Percentiles rank a stretch among this genome's conserved stretches.
phyloP scores from a whole-genome alignment of 192 early-diverging fungal genomes.

The Endogone sp. region DNA sequence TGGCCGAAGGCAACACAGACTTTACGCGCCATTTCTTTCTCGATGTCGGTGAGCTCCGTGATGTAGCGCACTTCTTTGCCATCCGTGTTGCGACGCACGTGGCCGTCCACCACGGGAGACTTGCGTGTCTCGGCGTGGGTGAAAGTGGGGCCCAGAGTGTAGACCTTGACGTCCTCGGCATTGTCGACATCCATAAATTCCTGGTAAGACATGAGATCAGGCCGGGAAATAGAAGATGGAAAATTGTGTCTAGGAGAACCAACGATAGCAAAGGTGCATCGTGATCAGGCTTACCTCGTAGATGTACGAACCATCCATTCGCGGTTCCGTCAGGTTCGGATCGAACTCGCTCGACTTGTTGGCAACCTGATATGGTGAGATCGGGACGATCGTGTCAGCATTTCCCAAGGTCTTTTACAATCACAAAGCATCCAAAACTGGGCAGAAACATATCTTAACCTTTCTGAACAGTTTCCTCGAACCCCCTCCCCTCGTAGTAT shows the following conservation, averaged over 20 bases:
- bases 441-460: slow-evolving; percentile 22
- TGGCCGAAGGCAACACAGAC: slow-evolving; percentile 87
- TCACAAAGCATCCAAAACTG: neutral
- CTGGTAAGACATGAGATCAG: neutral
- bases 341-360: slow-evolving; percentile 95
- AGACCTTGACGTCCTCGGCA: slow-evolving; percentile 96
- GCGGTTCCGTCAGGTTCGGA: slow-evolving; percentile 58
- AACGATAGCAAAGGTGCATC: neutral
- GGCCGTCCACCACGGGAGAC: slow-evolving; percentile 94
- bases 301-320: slow-evolving; percentile 78
- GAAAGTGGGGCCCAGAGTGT: slow-evolving; percentile 88
- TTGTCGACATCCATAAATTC: slow-evolving; percentile 93
- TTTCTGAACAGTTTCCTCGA: slow-evolving; percentile 77
- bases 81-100: slow-evolving; percentile 91
- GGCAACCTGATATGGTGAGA: slow-evolving; percentile 68
- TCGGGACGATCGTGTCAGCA: too few species aligned
- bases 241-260: neutral
- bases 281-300: slow-evolving; percentile 61
- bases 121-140: slow-evolving; percentile 96
- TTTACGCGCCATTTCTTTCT: slow-evolving; percentile 70
- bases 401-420: too few species aligned
- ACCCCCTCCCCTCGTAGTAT: slow-evolving; percentile 75
- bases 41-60: slow-evolving; percentile 71
- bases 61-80: slow-evolving; percentile 97
- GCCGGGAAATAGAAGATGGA: neutral